These are phyloP conservation scores for Ricinus communis DNA, from an alignment of 345 rosid species.

Conservation along the genomic window DNA sequence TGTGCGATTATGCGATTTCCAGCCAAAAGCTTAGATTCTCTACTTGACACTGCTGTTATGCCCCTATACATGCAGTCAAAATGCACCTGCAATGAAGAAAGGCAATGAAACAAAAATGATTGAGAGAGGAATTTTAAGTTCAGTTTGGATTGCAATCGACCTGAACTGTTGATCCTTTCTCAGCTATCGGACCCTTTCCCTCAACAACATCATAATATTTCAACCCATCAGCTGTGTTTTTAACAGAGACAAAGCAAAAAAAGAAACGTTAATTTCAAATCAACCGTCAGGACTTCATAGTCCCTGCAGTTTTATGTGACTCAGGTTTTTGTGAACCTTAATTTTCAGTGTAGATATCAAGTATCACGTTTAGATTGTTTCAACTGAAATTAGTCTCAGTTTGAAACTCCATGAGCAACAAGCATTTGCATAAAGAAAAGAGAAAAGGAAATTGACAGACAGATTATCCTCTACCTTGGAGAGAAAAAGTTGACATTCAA, in stretches of 20 bases:
- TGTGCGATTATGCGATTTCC: conserved; percentile 90
- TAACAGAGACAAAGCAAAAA: neutral
- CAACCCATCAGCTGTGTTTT: conserved; percentile 68
- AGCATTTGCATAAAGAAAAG: no score
- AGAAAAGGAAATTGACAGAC: no score
- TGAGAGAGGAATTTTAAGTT: no score
- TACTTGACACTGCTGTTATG: conserved; percentile 74
- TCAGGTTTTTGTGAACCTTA: no score
- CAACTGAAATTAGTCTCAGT: no score
- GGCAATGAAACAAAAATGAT: neutral
- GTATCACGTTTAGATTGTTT: no score
- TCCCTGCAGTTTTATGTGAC: no score
- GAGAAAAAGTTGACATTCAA: no score
- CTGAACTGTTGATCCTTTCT: conserved; percentile 72
- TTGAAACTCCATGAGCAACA: no score
- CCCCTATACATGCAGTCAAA: conserved; percentile 76
- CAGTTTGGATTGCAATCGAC: conserved; percentile 30
- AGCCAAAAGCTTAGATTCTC: conserved; percentile 90
- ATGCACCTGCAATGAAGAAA: conserved; percentile 55
- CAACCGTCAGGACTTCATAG: neutral
- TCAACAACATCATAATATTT: conserved; percentile 76
- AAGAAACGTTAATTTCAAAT: no score
- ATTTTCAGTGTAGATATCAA: no score
- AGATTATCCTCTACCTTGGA: no score
- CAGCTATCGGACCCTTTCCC: conserved; percentile 81